These are phyloP conservation scores for Hypomyces rosellus DNA, from an alignment of 2,329 filamentous ascomycete genomes.

Conservation along the genomic window DNA sequence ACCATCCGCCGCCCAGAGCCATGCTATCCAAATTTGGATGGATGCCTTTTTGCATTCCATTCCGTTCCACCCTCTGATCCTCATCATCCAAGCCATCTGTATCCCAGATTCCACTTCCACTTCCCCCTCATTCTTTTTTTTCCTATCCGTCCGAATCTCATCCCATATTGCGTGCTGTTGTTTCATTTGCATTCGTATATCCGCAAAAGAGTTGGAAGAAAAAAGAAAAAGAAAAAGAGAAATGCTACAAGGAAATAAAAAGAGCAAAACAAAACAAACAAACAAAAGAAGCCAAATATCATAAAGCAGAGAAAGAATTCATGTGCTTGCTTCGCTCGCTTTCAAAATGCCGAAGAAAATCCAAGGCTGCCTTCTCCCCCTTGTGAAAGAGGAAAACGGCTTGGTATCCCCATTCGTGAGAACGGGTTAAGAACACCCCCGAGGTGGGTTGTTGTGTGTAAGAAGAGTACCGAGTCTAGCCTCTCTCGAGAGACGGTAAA, in stretches of 20 bases:
- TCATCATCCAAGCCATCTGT: neutral
- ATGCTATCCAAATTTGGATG: too few relatives aligned
- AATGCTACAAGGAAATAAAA: neutral
- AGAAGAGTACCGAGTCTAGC: too few relatives aligned
- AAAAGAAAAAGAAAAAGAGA: neutral
- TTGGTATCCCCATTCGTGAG: conserved; percentile 1
- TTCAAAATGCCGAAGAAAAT: conserved; percentile 6
- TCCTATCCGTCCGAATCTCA: neutral
- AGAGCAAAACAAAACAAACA: neutral
- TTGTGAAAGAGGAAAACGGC: conserved; percentile 4
- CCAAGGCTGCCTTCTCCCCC: conserved; percentile 3
- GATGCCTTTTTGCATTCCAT: too few relatives aligned
- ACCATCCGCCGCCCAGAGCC: neutral
- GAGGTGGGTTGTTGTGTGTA: too few relatives aligned
- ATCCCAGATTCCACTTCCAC: neutral
- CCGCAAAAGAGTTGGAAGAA: neutral
- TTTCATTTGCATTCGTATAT: too few relatives aligned
- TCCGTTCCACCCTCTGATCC: neutral
- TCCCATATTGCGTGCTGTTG: neutral
- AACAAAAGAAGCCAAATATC: neutral
- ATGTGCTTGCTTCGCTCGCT: conserved; percentile 6
- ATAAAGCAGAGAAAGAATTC: too few relatives aligned
- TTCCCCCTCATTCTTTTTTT: neutral
- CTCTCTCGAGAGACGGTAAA: too few relatives aligned
- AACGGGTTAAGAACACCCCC: neutral